Base-by-base conservation (phyloP, 805 yeast genomes). In the Candida tammaniensis region DNA sequence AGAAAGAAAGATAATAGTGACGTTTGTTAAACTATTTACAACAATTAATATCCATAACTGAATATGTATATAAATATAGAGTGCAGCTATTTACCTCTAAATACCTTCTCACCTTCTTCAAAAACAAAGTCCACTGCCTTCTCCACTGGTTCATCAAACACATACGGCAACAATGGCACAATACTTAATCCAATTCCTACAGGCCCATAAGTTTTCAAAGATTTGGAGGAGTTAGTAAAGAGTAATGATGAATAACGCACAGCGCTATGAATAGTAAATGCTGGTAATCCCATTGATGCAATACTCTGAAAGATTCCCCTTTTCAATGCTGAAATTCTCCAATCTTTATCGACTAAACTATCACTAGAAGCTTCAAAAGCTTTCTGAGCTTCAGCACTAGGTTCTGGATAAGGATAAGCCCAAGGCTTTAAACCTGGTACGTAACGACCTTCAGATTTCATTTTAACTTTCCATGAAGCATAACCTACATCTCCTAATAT, bases 251-350 rank as follows among this genome's bases (percentile, higher is more conserved):
- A 76, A 52, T 84, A 83, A 45, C 81, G 70, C 25, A 85, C 95
- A 4, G 80, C 65, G 2, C 83, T 70, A 54, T 85, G 95, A 48
- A 85, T 85, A 4, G 95, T 85, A 57, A 84, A 78, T 3, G 94
- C 94, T 7, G 95, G 95, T 26, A 85, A 67, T 11, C 86, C 91
- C 93, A 85, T 86, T 28, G 86, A 78, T 2, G 95, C 95, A 43
- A 86, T 68, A 43, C 82, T 70, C 57, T 85, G 95, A 64, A 85
- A 85, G 17, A 84, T 48, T n/a, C 85, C 88, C 54, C 94, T 72
- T 54, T 85, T 80, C 24, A 81, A 48, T 5, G 73, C 80, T 6
- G 73, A 76, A 35, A 80, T 43, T 46, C 72, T 72, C 87, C 89
- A 86, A 52, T 82, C 88, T 41, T 76, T 63, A 29, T 74, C 78